Base-by-base conservation (phyloP, 768 basidiomycete genomes). In the Tephrocybe sp. region DNA sequence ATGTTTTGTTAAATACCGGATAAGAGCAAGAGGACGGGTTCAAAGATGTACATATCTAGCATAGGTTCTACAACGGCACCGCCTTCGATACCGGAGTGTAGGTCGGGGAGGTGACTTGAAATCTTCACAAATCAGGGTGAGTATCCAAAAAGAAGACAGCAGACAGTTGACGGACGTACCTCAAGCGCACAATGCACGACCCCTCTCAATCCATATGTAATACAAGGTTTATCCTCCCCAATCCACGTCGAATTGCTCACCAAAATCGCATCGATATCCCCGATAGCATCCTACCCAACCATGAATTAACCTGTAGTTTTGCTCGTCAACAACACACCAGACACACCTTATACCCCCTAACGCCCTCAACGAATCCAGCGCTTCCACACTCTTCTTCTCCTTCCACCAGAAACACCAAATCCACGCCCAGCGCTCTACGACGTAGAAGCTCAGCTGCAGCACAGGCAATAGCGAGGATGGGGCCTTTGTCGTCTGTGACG, bases 221-320 rank as follows among this genome's bases (percentile, higher is more conserved):
- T 86, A 60, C 95, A 98, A 0, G 97, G 95, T 5, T 83, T 81
- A 55, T 88, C 83, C 58, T 97, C 92, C 11, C 87, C 87, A 55
- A 98, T 92, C 95, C 96, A 99, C 9, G 92, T 95, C 18, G 95
- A 98, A 63, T 99, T 98, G 57, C 90, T 92, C 52, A 93, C 86
- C 15, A 98, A 71, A 49, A 98, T 92, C 1, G 88, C 88, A 69
- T 98, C 92, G 37, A 98, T 82, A 31, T 83, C 69, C 1, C 96
- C 94, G 59, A 98, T 94, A 35, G 76, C 69, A 57, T 86, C 82
- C 90, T 93, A 34, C 32, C 13, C 12, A 34, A 15, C 16, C 32
- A 34, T 5, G 6, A 5, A 11, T 5, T 15, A 15, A 5, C 32
- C 13, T 16, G 16, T 16, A 34, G 13, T 7, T 5, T 8, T 8